A percentile compares a stretch with the other conserved stretches of the same genome.
These are phyloP conservation scores for Ganoderma lucidum DNA, from an alignment of 1,284 basidiomycete species.

Conservation along the genomic window DNA sequence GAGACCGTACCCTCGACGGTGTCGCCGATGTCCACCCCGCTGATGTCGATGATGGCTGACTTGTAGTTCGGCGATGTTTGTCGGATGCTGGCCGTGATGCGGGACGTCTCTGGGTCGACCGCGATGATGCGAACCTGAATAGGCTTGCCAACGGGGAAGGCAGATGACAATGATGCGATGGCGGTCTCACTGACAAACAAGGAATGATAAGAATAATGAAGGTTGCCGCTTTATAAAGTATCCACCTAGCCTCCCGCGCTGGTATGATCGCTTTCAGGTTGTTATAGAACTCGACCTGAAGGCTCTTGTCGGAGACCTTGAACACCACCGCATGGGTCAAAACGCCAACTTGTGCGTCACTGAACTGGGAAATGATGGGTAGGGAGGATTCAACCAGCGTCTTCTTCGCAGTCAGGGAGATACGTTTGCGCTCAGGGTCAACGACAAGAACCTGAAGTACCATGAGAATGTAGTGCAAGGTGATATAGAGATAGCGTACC, in stretches of 20 bases:
- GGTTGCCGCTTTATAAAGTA: background rate
- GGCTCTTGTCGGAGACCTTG: constrained; percentile 79
- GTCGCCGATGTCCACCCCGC: constrained; percentile 79
- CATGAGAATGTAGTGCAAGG: constrained; percentile 6
- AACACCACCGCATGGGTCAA: constrained; percentile 88
- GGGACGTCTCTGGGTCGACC: constrained; percentile 68
- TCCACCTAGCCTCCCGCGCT: constrained; percentile 80
- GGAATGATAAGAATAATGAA: constrained; percentile 13
- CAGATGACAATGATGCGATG: constrained; percentile 68
- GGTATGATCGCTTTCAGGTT: constrained; percentile 89
- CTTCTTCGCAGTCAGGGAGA: constrained; percentile 93
- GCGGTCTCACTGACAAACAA: constrained; percentile 61
- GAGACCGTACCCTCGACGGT: constrained; percentile 74
- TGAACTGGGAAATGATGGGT: constrained; percentile 72
- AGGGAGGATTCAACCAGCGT: constrained; percentile 85
- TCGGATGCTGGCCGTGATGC: constrained; percentile 88
- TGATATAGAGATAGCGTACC: constrained; percentile 51
- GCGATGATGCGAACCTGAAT: constrained; percentile 88
- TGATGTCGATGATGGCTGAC: constrained; percentile 65
- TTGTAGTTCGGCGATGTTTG: constrained; percentile 74
- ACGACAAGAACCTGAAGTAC: constrained; percentile 81
- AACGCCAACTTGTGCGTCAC: constrained; percentile 76
- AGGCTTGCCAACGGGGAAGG: constrained; percentile 84
- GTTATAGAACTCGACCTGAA: constrained; percentile 92
- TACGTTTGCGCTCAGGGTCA: constrained; percentile 83